A percentile compares a stretch with the other conserved stretches of the same genome.
These are phyloP conservation scores for Geopyxis carbonaria DNA, from an alignment of 495 filamentous ascomycete species.

Conservation along the genomic window DNA sequence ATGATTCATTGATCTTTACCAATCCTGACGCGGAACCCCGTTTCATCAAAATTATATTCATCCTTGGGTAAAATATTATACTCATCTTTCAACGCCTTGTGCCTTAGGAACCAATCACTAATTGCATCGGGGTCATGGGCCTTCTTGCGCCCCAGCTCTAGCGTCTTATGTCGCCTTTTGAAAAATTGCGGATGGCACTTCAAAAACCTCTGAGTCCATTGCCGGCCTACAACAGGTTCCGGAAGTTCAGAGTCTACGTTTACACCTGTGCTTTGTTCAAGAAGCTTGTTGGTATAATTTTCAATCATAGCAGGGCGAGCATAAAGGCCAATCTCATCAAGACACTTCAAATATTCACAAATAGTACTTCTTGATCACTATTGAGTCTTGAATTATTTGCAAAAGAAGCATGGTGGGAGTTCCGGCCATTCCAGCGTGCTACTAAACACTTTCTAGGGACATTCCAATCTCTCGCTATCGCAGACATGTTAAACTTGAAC, in stretches of 20 bases:
- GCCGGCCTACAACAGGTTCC: background rate
- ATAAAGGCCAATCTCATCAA: conserved; percentile 8
- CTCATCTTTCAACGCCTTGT: conserved; percentile 2
- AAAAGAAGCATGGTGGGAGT: too few species aligned
- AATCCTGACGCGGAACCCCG: conserved; percentile 17
- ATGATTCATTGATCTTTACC: conserved; percentile 18
- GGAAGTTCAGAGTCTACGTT: background rate
- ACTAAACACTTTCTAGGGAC: too few species aligned
- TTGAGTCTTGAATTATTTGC: too few species aligned
- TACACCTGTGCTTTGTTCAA: background rate
- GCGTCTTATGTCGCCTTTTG: conserved; percentile 1
- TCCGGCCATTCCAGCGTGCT: too few species aligned
- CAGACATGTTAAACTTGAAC: too few species aligned
- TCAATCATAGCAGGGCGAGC: conserved; percentile 6
- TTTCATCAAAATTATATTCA: conserved; percentile 23
- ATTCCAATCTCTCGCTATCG: too few species aligned
- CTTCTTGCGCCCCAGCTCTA: background rate
- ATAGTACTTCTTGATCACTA: too few species aligned
- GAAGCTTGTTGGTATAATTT: conserved; percentile 8
- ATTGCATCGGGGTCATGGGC: conserved; percentile 7
- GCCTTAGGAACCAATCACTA: conserved; percentile 13
- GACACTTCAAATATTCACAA: conserved; percentile 5
- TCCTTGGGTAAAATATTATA: conserved; percentile 9
- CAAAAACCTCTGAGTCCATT: conserved; percentile 11
- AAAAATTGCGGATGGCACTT: conserved; percentile 13